These are phyloP conservation scores for Amborella trichopoda DNA, from an alignment of 164 flowering plant genomes.

Conservation along the genomic window DNA sequence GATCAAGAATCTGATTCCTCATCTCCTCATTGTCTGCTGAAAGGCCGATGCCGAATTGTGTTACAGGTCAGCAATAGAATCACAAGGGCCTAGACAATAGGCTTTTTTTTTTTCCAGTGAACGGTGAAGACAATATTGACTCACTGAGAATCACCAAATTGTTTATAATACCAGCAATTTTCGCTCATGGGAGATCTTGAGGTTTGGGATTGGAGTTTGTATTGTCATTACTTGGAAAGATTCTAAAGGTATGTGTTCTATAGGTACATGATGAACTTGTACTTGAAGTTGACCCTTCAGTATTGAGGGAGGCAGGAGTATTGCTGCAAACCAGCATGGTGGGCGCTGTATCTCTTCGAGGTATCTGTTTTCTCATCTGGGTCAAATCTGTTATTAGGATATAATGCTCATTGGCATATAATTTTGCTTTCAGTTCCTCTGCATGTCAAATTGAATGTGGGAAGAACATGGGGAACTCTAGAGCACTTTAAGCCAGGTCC, in stretches of 20 bases:
- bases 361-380: constrained; percentile 21
- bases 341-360: constrained; percentile 67
- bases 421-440: constrained; percentile 59
- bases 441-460: constrained; percentile 72
- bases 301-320: constrained; percentile 54
- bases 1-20: constrained; percentile 14
- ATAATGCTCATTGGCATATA: not conserved
- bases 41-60: constrained; percentile 70
- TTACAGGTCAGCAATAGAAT: constrained; percentile 97
- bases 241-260: no score
- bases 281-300: constrained; percentile 71
- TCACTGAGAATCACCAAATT: not conserved
- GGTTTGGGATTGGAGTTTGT: no score
- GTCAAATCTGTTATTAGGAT: not conserved
- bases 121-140: not conserved
- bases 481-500: constrained; percentile 31
- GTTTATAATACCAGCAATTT: not conserved
- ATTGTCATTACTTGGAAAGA: no score
- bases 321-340: constrained; percentile 81
- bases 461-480: constrained; percentile 90
- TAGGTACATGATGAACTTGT: constrained; percentile 95
- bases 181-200: not conserved
- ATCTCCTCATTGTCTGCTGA: constrained; percentile 38
- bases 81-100: not conserved
- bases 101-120: not conserved